Evolutionary conservation across 2,329 filamentous ascomycete species (phyloP).

Genomic region (Alternaria conjuncta): DNA sequence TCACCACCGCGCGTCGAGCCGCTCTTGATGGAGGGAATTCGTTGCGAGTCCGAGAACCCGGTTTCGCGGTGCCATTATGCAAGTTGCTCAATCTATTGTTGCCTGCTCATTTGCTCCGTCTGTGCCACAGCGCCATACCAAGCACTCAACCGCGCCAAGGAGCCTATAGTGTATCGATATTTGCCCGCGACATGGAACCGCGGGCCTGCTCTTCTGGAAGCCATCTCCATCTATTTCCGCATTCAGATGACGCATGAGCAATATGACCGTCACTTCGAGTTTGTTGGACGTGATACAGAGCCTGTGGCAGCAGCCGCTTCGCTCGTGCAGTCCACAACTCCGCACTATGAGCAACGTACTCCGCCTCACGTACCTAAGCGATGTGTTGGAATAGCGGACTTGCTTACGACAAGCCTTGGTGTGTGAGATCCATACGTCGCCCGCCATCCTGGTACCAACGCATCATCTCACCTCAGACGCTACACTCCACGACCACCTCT

Average conservation of each 20-base stretch:
- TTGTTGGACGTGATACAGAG: neutral
- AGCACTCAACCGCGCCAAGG: neutral
- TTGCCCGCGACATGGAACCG: neutral
- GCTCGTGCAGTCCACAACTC: neutral
- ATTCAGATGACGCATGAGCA: neutral
- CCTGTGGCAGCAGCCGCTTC: neutral
- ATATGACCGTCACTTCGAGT: neutral
- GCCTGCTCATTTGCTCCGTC: neutral
- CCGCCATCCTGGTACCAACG: neutral
- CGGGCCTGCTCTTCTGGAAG: neutral
- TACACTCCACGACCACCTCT: neutral
- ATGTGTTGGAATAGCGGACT: neutral
- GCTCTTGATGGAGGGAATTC: neutral
- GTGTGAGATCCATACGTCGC: neutral
- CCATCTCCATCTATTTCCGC: neutral
- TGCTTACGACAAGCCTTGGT: neutral
- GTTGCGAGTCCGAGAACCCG: neutral
- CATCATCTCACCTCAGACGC: neutral
- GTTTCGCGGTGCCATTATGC: neutral
- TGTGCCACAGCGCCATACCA: neutral
- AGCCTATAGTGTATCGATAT: constrained; percentile 1
- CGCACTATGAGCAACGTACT: neutral
- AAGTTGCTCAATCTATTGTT: neutral
- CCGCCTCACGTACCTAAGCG: neutral
- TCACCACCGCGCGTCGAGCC: neutral